phyloP scores from a whole-genome alignment of 2,329 filamentous ascomycete genomes.

The Xylaria sp. region DNA sequence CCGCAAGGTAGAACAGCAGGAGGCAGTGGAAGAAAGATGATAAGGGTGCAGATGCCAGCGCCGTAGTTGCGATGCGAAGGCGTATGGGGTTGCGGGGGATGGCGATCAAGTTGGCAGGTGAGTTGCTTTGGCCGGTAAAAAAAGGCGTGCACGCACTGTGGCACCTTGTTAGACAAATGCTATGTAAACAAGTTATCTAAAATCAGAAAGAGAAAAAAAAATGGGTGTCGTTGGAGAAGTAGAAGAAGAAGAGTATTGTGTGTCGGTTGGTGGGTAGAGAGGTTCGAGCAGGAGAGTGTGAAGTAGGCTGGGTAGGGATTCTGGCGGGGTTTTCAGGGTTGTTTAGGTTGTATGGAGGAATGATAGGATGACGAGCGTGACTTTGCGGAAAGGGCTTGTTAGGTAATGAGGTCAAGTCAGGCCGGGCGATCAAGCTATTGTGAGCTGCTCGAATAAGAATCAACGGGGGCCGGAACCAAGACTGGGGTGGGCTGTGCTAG shows the following conservation, averaged over 20 bases:
- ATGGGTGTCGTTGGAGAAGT: slow-evolving; percentile 36
- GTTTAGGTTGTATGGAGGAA: slow-evolving; percentile 39
- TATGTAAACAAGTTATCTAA: slow-evolving; percentile 26
- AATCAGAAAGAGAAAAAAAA: slow-evolving; percentile 25
- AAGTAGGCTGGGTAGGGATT: slow-evolving; percentile 45
- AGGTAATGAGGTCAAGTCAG: slow-evolving; percentile 46
- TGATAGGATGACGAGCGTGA: slow-evolving; percentile 51
- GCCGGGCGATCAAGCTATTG: slow-evolving; percentile 42
- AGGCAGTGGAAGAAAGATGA: slow-evolving; percentile 19
- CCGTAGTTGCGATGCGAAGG: slow-evolving; percentile 31
- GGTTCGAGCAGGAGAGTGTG: slow-evolving; percentile 45
- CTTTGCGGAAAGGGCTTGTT: slow-evolving; percentile 49
- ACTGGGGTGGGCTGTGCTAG: slow-evolving; percentile 39
- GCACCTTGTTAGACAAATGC: slow-evolving; percentile 34
- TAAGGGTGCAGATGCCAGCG: slow-evolving; percentile 29
- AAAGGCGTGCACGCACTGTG: slow-evolving; percentile 36
- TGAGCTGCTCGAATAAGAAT: slow-evolving; percentile 39
- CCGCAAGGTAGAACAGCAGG: slow-evolving; percentile 24
- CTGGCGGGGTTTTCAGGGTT: slow-evolving; percentile 49
- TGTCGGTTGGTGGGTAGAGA: slow-evolving; percentile 38
- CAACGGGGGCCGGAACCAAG: slow-evolving; percentile 37
- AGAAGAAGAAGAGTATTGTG: slow-evolving; percentile 35
- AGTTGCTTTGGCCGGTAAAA: slow-evolving; percentile 26
- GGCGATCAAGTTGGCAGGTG: slow-evolving; percentile 26
- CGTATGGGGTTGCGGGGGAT: slow-evolving; percentile 22